These are phyloP conservation scores for Elsinoe batatas DNA, from an alignment of 2,329 filamentous ascomycete species.

Conservation along the genomic window DNA sequence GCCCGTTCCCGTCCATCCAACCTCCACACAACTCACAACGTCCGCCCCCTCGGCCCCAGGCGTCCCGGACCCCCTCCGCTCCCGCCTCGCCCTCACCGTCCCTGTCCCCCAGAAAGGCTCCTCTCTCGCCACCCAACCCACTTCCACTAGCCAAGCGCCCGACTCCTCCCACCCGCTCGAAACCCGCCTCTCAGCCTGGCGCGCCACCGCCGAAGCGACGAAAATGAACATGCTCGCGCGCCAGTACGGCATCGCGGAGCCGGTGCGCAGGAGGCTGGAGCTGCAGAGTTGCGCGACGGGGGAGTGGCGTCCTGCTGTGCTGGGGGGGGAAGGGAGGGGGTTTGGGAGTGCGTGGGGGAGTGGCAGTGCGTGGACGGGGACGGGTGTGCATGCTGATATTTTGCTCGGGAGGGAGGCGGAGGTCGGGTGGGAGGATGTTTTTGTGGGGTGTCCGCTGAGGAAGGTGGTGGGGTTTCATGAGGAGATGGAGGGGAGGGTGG, in stretches of 20 bases:
- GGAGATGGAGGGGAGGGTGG: slow-evolving; percentile 88
- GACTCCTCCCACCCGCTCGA: slow-evolving; percentile 76
- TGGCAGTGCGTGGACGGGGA: slow-evolving; percentile 23
- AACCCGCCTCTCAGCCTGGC: slow-evolving; percentile 79
- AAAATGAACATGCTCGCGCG: slow-evolving; percentile 84
- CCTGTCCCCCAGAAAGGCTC: slow-evolving; percentile 24
- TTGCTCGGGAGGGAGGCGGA: slow-evolving; percentile 67
- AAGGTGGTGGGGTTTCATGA: slow-evolving; percentile 67
- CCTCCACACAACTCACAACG: slow-evolving; percentile 48
- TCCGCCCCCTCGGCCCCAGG: slow-evolving; percentile 85
- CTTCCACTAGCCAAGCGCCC: slow-evolving; percentile 26
- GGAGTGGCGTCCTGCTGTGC: slow-evolving; percentile 65
- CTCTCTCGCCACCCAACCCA: slow-evolving; percentile 32
- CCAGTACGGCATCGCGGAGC: slow-evolving; percentile 86
- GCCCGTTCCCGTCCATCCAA: slow-evolving; percentile 56
- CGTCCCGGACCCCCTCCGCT: slow-evolving; percentile 84
- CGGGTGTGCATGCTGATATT: slow-evolving; percentile 80
- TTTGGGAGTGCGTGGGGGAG: slow-evolving; percentile 7
- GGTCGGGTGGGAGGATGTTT: slow-evolving; percentile 91
- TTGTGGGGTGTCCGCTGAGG: slow-evolving; percentile 63
- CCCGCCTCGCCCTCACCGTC: slow-evolving; percentile 56
- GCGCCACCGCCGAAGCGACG: slow-evolving; percentile 72
- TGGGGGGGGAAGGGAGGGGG: slow-evolving; percentile 46
- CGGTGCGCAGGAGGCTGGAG: slow-evolving; percentile 88
- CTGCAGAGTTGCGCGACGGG: slow-evolving; percentile 74